phyloP scores from a whole-genome alignment of 1,284 basidiomycete species.

The Tilletiopsis washingtonensis region DNA sequence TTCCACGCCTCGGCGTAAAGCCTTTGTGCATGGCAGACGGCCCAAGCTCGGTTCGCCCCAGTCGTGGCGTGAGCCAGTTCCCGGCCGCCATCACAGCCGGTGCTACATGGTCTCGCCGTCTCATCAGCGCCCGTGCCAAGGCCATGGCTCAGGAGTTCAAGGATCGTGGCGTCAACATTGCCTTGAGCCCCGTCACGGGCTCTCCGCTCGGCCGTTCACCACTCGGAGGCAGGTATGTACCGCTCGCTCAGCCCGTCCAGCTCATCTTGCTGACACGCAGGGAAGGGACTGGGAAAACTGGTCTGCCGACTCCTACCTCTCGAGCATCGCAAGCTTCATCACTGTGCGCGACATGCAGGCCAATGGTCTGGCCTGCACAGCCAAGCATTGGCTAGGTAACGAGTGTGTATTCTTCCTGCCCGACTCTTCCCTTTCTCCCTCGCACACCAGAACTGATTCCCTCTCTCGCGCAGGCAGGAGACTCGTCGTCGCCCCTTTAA shows the following conservation, averaged over 20 bases:
- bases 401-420: too few relatives aligned
- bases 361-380: not conserved
- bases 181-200: conserved; percentile 51
- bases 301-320: not conserved
- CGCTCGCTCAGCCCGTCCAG: too few relatives aligned
- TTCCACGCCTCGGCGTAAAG: conserved; percentile 58
- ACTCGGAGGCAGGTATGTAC: conserved; percentile 47
- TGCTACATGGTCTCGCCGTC: conserved; percentile 60
- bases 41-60: conserved; percentile 56
- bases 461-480: not conserved
- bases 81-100: conserved; percentile 67
- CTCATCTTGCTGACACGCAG: too few relatives aligned
- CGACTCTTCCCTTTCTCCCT: too few relatives aligned
- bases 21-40: conserved; percentile 60
- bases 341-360: not conserved
- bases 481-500: not conserved
- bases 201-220: conserved; percentile 54
- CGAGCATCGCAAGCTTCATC: not conserved
- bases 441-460: not conserved
- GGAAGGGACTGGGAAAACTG: too few relatives aligned
- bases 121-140: conserved; percentile 67
- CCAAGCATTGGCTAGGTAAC: not conserved
- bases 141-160: conserved; percentile 70
- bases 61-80: conserved; percentile 52
- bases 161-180: conserved; percentile 69